Conservation (phyloP, 768 basidiomycete genomes). For the Phylloporus arenicola region DNA sequence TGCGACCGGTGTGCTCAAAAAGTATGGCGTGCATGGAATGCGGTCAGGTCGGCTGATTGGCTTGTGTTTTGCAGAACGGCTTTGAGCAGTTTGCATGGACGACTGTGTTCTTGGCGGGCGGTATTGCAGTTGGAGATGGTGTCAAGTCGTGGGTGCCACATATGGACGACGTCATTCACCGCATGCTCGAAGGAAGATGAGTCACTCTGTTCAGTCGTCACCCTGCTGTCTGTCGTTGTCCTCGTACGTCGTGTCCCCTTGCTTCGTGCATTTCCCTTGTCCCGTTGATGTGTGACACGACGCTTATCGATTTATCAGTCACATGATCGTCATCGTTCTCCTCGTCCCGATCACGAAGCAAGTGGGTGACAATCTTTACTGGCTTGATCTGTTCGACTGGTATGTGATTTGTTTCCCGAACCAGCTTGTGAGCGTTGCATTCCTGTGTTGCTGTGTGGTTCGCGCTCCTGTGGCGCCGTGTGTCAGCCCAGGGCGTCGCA, state of each 20-base stretch:
- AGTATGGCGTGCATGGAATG: slow-evolving; percentile 39
- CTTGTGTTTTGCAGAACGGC: slow-evolving; percentile 57
- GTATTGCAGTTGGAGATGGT: slow-evolving; percentile 92
- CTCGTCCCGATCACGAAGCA: slow-evolving; percentile 95
- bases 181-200: slow-evolving; percentile 55
- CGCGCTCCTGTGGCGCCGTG: background rate
- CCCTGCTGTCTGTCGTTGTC: slow-evolving; percentile 64
- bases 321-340: slow-evolving; percentile 93
- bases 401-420: slow-evolving; percentile 98
- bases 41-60: background rate
- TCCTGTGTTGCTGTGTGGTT: no score
- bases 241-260: slow-evolving; percentile 45
- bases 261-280: background rate
- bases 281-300: slow-evolving; percentile 36
- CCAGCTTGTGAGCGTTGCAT: slow-evolving; percentile 74
- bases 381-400: slow-evolving; percentile 89
- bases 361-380: slow-evolving; percentile 83
- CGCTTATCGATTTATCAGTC: slow-evolving; percentile 90
- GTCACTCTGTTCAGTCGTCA: slow-evolving; percentile 63
- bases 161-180: slow-evolving; percentile 55
- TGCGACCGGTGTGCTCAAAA: slow-evolving; percentile 86
- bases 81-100: slow-evolving; percentile 94
- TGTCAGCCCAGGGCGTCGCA: slow-evolving; percentile 63
- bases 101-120: slow-evolving; percentile 96
- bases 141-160: slow-evolving; percentile 78